These are phyloP conservation scores for Teratosphaeria destructans DNA, from an alignment of 2,329 filamentous ascomycete species.

Conservation along the genomic window DNA sequence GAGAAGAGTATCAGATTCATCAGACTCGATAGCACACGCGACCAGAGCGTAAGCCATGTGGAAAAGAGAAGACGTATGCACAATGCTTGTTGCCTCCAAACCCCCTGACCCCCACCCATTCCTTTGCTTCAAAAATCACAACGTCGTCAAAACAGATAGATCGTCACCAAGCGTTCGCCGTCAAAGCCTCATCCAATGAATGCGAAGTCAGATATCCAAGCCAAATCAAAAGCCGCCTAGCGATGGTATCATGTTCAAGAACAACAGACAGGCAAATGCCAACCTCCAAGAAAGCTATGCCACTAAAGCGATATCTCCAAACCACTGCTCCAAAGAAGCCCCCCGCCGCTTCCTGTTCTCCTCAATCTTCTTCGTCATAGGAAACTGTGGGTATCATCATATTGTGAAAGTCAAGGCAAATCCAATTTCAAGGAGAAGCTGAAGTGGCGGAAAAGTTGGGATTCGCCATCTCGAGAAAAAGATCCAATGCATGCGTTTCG, in stretches of 20 bases:
- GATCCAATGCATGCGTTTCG: neutral
- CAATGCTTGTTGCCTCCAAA: neutral
- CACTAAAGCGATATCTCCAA: neutral
- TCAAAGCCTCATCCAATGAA: neutral
- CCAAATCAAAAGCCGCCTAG: neutral
- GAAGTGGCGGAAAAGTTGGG: too few species aligned
- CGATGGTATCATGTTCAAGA: neutral
- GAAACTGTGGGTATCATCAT: neutral
- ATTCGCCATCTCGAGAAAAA: neutral
- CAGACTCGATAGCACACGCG: neutral
- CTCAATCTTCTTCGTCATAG: neutral
- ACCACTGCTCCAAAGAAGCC: neutral
- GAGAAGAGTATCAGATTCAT: neutral
- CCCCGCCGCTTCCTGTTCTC: neutral
- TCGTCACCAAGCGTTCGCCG: neutral
- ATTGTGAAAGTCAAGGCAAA: neutral
- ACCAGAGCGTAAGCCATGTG: neutral
- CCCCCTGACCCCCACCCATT: neutral
- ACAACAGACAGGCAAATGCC: neutral
- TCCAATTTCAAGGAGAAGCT: too few species aligned
- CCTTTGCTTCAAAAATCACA: neutral
- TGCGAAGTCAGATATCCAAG: neutral
- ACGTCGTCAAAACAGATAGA: neutral
- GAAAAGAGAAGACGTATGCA: neutral
- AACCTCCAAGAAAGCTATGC: neutral